phyloP scores from a whole-genome alignment of 805 yeast genomes.

The Yueomyces sp. region DNA sequence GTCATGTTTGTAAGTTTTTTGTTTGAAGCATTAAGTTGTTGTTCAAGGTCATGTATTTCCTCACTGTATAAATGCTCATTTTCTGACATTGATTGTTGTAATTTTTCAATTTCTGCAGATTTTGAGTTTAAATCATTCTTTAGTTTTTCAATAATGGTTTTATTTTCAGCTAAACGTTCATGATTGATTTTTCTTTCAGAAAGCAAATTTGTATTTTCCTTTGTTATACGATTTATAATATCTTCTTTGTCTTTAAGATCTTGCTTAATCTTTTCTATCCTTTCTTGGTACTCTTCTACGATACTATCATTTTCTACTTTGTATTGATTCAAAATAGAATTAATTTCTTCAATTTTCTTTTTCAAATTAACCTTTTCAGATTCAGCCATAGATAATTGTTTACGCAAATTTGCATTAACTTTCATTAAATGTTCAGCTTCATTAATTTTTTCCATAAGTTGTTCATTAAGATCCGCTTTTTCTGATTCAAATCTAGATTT shows the following conservation, averaged over 20 bases:
- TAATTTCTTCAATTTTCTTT: conserved; percentile 25
- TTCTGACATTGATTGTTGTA: too few species aligned
- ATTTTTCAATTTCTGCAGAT: background rate
- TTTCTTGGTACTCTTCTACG: background rate
- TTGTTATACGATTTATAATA: too few species aligned
- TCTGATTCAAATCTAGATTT: conserved; percentile 43
- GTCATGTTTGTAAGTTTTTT: background rate
- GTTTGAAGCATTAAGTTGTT: background rate
- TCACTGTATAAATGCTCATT: background rate
- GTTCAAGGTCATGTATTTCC: too few species aligned
- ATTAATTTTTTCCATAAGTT: too few species aligned
- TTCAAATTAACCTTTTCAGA: background rate
- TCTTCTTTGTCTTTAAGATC: background rate
- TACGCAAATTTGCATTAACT: background rate
- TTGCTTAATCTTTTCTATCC: background rate
- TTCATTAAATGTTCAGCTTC: too few species aligned
- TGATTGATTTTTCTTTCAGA: background rate
- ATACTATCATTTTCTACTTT: background rate
- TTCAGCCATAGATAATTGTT: background rate
- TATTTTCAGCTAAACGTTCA: background rate
- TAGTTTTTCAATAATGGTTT: background rate
- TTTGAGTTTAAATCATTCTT: background rate
- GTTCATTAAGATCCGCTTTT: background rate
- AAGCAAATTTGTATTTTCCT: background rate
- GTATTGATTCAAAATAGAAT: background rate